Evolutionary conservation across 1,284 basidiomycete genomes (phyloP).

Genomic region (Vanrija humicola): DNA sequence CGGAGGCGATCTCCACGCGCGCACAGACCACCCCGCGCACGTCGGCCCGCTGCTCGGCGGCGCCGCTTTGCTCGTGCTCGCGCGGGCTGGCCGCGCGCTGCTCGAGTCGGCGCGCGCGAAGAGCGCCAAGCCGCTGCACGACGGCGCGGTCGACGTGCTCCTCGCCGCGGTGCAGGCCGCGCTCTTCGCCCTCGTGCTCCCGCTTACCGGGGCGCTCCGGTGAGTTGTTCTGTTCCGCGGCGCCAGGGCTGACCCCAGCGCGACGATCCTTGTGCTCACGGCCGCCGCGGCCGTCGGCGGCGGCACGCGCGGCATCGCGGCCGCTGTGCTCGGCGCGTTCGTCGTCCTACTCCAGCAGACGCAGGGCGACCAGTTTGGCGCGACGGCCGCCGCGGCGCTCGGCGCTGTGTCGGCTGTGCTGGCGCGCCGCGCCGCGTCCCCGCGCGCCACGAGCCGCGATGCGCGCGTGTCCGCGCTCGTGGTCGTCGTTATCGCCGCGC

Average conservation of each 20-base stretch:
- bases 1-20: too few species aligned
- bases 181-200: background rate
- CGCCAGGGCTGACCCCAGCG: background rate
- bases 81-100: background rate
- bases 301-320: background rate
- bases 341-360: background rate
- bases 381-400: background rate
- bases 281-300: background rate
- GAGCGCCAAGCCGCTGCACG: too few species aligned
- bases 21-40: background rate
- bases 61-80: background rate
- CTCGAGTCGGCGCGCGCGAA: background rate
- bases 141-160: background rate
- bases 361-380: background rate
- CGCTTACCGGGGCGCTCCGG: background rate
- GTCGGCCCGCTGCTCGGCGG: background rate
- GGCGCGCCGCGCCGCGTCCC: background rate
- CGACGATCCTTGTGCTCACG: background rate
- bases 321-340: background rate
- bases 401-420: background rate
- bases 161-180: background rate
- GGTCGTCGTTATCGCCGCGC: background rate
- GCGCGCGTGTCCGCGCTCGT: background rate
- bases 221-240: background rate
- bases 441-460: background rate